Percentiles rank a stretch among this genome's conserved stretches.
phyloP scores from a whole-genome alignment of 257 asterid genomes.

The Mitragyna speciosa region DNA sequence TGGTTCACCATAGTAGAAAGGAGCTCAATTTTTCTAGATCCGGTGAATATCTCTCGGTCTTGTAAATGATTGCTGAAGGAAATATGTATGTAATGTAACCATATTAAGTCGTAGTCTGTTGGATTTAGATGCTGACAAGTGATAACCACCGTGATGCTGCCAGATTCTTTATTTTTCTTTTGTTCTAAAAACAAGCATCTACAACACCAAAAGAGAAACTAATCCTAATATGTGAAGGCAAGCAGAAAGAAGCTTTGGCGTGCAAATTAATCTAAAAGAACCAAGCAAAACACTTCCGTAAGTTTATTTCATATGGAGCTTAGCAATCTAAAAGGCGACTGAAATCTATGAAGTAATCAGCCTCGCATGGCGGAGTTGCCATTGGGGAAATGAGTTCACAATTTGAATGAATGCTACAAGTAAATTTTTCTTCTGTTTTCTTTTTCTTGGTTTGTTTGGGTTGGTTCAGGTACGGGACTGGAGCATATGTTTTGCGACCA shows the following conservation, averaged over 20 bases:
- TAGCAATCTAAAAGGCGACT: too few relatives aligned
- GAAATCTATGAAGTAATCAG: too few relatives aligned
- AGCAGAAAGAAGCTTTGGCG: not conserved
- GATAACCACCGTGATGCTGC: not conserved
- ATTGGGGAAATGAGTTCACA: too few relatives aligned
- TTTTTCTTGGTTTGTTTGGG: too few relatives aligned
- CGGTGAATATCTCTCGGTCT: not conserved
- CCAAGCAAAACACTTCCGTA: not conserved
- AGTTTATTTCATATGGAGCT: not conserved
- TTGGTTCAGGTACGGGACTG: too few relatives aligned
- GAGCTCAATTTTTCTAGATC: not conserved
- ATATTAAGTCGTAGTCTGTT: not conserved
- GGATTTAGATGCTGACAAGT: not conserved
- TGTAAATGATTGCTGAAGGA: not conserved
- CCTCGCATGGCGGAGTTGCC: too few relatives aligned
- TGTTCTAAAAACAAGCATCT: not conserved
- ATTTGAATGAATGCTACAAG: too few relatives aligned
- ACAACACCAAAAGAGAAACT: not conserved
- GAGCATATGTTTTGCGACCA: too few relatives aligned
- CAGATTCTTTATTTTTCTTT: not conserved
- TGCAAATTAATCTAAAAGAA: not conserved
- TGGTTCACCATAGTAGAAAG: not conserved
- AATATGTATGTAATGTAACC: not conserved
- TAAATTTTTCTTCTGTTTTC: too few relatives aligned
- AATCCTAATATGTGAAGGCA: not conserved